These are phyloP conservation scores for Cryphonectria parasitica DNA, from an alignment of 2,329 filamentous ascomycete species.

Conservation along the genomic window DNA sequence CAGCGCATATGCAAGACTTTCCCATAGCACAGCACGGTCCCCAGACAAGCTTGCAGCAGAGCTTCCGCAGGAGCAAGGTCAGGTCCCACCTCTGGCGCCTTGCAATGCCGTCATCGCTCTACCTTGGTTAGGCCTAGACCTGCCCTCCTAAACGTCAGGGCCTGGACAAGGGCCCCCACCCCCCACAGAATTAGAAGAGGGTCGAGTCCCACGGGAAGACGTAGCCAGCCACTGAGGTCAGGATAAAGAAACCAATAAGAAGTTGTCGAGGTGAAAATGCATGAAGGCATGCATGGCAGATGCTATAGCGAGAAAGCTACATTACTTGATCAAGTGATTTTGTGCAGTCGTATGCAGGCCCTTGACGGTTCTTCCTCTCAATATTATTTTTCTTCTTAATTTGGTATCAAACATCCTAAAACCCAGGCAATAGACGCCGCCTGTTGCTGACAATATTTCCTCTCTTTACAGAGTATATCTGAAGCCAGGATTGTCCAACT, in stretches of 20 bases:
- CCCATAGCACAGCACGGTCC: not conserved
- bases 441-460: not conserved
- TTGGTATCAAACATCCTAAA: not conserved
- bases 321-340: no score
- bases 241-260: not conserved
- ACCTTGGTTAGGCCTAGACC: constrained; percentile 23
- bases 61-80: not conserved
- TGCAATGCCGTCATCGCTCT: constrained; percentile 26
- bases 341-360: not conserved
- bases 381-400: not conserved
- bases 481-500: constrained; percentile 39
- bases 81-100: constrained; percentile 4
- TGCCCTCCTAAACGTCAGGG: not conserved
- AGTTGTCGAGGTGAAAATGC: no score
- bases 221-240: not conserved
- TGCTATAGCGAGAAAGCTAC: no score
- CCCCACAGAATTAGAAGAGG: not conserved
- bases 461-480: constrained; percentile 32
- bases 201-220: not conserved
- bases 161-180: not conserved
- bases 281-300: no score
- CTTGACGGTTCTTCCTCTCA: not conserved
- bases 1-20: constrained; percentile 3
- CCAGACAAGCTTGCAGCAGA: not conserved
- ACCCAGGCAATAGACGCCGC: not conserved